phyloP scores from a whole-genome alignment of 805 yeast genomes.

The Cyberlindnera mycetangii region DNA sequence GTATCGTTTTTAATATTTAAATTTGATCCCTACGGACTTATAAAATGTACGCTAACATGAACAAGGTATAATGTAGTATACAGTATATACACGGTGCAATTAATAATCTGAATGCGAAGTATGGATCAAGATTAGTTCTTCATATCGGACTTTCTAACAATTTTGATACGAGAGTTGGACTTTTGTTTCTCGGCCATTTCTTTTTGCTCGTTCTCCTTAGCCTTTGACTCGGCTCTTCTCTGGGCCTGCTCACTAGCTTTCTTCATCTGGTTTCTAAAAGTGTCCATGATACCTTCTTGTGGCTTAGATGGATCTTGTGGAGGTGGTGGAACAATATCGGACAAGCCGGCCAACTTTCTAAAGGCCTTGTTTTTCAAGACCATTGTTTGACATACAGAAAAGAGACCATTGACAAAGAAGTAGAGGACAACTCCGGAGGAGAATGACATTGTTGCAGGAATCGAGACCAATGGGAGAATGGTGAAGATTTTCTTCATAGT shows the following conservation, averaged over 20 bases:
- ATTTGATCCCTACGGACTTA: neutral
- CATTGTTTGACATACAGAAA: slow-evolving; percentile 70
- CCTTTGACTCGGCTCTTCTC: slow-evolving; percentile 35
- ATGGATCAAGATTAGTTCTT: slow-evolving; percentile 10
- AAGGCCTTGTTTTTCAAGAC: slow-evolving; percentile 57
- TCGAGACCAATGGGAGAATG: slow-evolving; percentile 73
- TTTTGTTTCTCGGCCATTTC: slow-evolving; percentile 32
- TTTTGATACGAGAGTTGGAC: slow-evolving; percentile 25
- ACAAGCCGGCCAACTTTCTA: slow-evolving; percentile 55
- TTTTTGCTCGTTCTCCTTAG: slow-evolving; percentile 32
- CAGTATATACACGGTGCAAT: neutral
- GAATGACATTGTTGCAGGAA: slow-evolving; percentile 84
- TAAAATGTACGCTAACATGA: neutral
- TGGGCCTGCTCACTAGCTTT: slow-evolving; percentile 39
- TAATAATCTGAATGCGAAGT: no score
- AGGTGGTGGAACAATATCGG: slow-evolving; percentile 59
- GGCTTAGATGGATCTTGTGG: slow-evolving; percentile 31
- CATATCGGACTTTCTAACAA: slow-evolving; percentile 23
- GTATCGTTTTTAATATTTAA: neutral
- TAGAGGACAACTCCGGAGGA: slow-evolving; percentile 84
- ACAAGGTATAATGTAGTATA: neutral
- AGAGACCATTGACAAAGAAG: slow-evolving; percentile 76
- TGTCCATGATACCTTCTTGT: slow-evolving; percentile 34
- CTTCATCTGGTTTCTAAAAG: slow-evolving; percentile 38
- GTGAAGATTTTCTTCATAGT: slow-evolving; percentile 67